Base-by-base conservation (phyloP, 108 stramenopile species). In the Stephanodiscus triporus region DNA sequence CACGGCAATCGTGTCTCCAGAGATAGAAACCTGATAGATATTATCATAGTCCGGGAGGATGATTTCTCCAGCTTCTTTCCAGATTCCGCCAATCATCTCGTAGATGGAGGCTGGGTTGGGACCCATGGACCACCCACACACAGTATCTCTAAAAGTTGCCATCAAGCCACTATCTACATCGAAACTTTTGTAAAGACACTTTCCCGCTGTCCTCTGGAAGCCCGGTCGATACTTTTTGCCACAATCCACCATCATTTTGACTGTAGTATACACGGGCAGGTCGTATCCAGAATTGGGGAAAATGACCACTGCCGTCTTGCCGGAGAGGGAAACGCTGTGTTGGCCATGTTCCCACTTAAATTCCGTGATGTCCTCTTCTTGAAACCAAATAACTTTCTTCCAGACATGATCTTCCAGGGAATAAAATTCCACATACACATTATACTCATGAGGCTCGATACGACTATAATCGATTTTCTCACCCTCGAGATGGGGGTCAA, bases 11-110 rank as follows among this genome's bases (percentile, higher is more conserved):
- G 32, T 70, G 38, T 57, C 34, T 24, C 34, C 51, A 53, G 29
- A 20, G 10, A 55, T 3, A 29, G 54, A 24, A 22, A 70, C 53
- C 30, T 23, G n/a, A 26, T 43, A n/a, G 9, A 57, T 20, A 45
- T 49, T 42, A 40, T 19, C 17, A 59, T 43, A 3, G 59, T 38
- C 56, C 27, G 23, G 6, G 56, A 40, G 30, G 23, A 30, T 58
- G 11, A 72, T 47, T 13, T 62, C 61, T 30, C 60, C 58, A 61
- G 61, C 38, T 61, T 72, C 57, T 37, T 13, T n/a, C 70, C 70
- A 72, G 24, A 29, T 29, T 30, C 29, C 70, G 19, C 70, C 45
- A 34, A 49, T 9, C 22, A 4, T 27, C 43, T 27, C 42, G 10
- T 61, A 72, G 49, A 72, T 16, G 61, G 48, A 50, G 11, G 38